Base-by-base conservation (phyloP, 495 filamentous ascomycete genomes). In the Stereocaulon alpinum region DNA sequence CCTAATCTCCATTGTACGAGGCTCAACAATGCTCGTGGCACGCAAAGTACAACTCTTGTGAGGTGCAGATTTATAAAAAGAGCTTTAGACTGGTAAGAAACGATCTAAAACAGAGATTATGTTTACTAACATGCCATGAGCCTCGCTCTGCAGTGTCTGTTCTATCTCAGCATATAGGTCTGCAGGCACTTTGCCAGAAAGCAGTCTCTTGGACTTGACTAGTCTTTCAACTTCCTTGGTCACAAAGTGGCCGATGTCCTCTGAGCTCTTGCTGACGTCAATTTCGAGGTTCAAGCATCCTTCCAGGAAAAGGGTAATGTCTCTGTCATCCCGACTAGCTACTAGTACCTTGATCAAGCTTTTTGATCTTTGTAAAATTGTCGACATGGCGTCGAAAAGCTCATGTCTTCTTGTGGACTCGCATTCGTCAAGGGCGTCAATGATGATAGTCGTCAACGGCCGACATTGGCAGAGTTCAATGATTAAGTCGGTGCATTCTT, bases 111-210 rank as follows among this genome's bases (percentile, higher is more conserved):
- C 4, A 24, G 20, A 20, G 3, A n/a, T 24, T 27, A n/a, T 56
- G 7, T 1, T 0, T 27, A 63, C 61, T 53, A 14, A 63, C 56
- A 63, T 63, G 18, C 61, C 61, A 20, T 63, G 15, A 20, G 56
- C 61, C n/a, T 43, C 9, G 14, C 29, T 53, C 11, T 1, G 11
- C 14, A 57, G 10, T 9, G 7, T 22, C 14, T 48, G 14, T 49
- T 40, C 42, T 10, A 57, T 61, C 4, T 17, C 17, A 5, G 30
- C 18, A 59, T 20, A 41, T 18, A 61, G 32, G 2, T 24, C n/a
- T 50, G 41, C 3, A 2, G 41, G 15, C 17, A 57, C 34, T 1
- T 48, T 49, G 12, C 53, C 52, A 0, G 7, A 49, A n/a, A 61
- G 40, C 12, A 61, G 32, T 18, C 40, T 57, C 41, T 57, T 57